These are phyloP conservation scores for Paulownia fortunei DNA, from an alignment of 257 asterid genomes.

Conservation along the genomic window DNA sequence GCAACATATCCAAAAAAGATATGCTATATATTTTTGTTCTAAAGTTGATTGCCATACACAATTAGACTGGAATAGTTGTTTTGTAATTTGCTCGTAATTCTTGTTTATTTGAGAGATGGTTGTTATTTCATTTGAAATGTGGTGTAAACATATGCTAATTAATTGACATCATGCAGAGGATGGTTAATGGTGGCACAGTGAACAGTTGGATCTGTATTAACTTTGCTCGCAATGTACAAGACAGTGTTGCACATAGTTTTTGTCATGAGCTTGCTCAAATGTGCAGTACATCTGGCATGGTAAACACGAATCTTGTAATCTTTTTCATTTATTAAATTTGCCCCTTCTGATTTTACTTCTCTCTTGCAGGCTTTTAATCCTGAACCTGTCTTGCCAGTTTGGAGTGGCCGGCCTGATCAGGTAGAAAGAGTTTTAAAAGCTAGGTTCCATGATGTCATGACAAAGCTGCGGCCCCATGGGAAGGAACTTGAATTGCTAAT, in stretches of 20 bases:
- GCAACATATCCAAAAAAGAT: neutral
- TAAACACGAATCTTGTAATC: slow-evolving; percentile 23
- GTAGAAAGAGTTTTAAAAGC: slow-evolving; percentile 84
- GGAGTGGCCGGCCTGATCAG: slow-evolving; percentile 77
- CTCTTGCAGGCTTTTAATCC: slow-evolving; percentile 69
- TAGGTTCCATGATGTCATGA: slow-evolving; percentile 71
- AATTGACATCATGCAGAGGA: slow-evolving; percentile 52
- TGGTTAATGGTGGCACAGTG: slow-evolving; percentile 85
- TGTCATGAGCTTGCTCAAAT: slow-evolving; percentile 79
- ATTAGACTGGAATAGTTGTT: neutral
- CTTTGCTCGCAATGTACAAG: slow-evolving; percentile 72
- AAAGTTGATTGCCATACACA: too few relatives aligned
- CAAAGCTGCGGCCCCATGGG: slow-evolving; percentile 48
- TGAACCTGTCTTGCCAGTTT: slow-evolving; percentile 74
- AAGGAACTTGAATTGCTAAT: slow-evolving; percentile 78
- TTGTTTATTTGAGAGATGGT: neutral
- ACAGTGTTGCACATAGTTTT: slow-evolving; percentile 56
- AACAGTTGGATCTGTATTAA: slow-evolving; percentile 74
- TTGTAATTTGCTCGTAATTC: neutral
- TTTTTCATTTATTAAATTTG: neutral
- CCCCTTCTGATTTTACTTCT: slow-evolving; percentile 13
- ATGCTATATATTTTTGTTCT: neutral
- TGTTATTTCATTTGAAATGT: neutral
- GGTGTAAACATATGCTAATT: neutral
- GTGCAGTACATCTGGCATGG: slow-evolving; percentile 90